A percentile compares a stretch with the other conserved stretches of the same genome.
Evolutionary conservation across 805 yeast genomes (phyloP).

Genomic region (Kluyveromyces starmeri): DNA sequence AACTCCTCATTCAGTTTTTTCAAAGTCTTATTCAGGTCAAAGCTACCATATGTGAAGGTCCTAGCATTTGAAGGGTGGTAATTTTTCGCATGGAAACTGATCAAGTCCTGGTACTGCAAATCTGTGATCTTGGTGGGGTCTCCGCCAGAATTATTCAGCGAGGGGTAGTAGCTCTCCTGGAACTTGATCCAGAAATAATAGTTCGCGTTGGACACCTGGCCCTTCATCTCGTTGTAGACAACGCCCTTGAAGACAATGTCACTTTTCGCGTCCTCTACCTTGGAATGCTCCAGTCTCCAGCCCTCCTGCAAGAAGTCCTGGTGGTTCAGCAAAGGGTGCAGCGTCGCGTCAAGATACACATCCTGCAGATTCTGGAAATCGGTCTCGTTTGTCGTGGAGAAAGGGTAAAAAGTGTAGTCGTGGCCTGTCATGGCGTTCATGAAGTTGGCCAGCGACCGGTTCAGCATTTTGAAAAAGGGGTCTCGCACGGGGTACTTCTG

Average conservation of each 20-base stretch:
- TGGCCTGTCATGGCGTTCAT: conserved; percentile 99
- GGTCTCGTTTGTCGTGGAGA: conserved; percentile 80
- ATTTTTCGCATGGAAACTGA: conserved; percentile 62
- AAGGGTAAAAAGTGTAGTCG: conserved; percentile 92
- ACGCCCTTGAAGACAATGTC: conserved; percentile 85
- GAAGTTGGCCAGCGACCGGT: conserved; percentile 86
- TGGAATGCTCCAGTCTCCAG: conserved; percentile 84
- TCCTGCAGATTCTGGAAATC: conserved; percentile 80
- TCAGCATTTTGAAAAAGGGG: conserved; percentile 96
- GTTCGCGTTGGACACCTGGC: conserved; percentile 83
- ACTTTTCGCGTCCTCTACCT: conserved; percentile 44
- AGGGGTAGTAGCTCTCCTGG: conserved; percentile 75
- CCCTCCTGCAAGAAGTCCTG: conserved; percentile 94
- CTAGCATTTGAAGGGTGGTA: conserved; percentile 89
- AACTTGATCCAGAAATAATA: conserved; percentile 79
- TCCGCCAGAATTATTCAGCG: conserved; percentile 87
- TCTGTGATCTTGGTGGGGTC: conserved; percentile 78
- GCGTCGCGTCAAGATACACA: conserved; percentile 81
- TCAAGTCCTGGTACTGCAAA: conserved; percentile 62
- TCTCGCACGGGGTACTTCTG: conserved; percentile 86
- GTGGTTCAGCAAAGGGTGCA: conserved; percentile 66
- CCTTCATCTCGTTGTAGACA: conserved; percentile 97
- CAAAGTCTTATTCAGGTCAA: conserved; percentile 56
- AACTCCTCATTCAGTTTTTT: conserved; percentile 45
- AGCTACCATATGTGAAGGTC: conserved; percentile 81